phyloP scores from a whole-genome alignment of 1,284 basidiomycete genomes.

The Agroathelia rolfsii region DNA sequence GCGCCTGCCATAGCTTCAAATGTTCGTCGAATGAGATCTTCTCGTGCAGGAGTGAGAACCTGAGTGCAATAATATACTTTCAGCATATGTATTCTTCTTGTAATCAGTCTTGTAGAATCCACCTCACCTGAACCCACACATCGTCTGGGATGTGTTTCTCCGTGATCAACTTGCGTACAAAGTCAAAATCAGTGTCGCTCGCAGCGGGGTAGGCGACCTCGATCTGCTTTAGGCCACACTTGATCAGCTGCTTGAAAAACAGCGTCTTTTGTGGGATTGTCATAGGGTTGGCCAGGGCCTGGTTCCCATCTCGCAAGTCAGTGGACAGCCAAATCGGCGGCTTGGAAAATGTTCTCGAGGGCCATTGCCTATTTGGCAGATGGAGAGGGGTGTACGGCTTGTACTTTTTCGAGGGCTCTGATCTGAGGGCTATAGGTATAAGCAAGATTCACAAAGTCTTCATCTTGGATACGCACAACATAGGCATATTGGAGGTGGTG shows the following conservation, averaged over 20 bases:
- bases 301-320: constrained; percentile 97
- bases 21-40: constrained; percentile 90
- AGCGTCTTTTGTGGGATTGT: constrained; percentile 85
- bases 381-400: constrained; percentile 77
- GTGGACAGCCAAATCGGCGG: constrained; percentile 97
- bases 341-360: constrained; percentile 70
- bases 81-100: too few species aligned
- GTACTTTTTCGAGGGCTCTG: constrained; percentile 83
- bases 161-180: constrained; percentile 86
- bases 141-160: constrained; percentile 83
- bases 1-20: constrained; percentile 85
- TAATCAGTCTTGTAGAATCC: constrained; percentile 1
- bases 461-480: constrained; percentile 33
- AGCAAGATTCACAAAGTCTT: too few species aligned
- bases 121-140: constrained; percentile 90
- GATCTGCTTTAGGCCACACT: constrained; percentile 95
- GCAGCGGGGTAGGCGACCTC: constrained; percentile 94
- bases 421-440: constrained; percentile 31
- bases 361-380: constrained; percentile 87
- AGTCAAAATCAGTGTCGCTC: constrained; percentile 93
- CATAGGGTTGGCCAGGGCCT: constrained; percentile 95
- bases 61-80: constrained; percentile 31
- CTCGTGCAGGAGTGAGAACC: constrained; percentile 92
- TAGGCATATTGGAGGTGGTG: constrained; percentile 29
- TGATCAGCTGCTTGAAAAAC: constrained; percentile 88